phyloP scores from a whole-genome alignment of 176 grass and related monocot species.

The Saccharum officinarum region DNA sequence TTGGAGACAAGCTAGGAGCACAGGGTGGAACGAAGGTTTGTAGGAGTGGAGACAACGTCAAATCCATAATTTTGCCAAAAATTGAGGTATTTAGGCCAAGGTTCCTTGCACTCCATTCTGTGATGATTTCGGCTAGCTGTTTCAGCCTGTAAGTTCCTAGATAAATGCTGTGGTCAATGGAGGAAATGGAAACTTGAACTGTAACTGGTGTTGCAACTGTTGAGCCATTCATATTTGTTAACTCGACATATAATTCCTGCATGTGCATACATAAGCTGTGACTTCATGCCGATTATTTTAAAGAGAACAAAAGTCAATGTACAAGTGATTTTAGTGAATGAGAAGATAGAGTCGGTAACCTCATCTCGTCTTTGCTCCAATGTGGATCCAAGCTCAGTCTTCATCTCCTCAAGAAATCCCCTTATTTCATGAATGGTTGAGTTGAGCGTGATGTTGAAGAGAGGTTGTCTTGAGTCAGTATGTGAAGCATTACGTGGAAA shows the following conservation, averaged over 20 bases:
- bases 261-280: not conserved
- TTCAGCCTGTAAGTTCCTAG: slow-evolving; percentile 4
- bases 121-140: slow-evolving; percentile 38
- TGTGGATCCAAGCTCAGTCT: not conserved
- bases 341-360: slow-evolving; percentile 15
- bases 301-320: not conserved
- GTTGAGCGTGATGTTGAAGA: slow-evolving; percentile 41
- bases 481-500: slow-evolving; percentile 13
- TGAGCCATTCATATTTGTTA: slow-evolving; percentile 56
- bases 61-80: slow-evolving; percentile 40
- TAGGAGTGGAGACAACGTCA: slow-evolving; percentile 32
- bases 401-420: slow-evolving; percentile 4
- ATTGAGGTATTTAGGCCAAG: slow-evolving; percentile 34
- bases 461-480: not conserved
- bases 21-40: not conserved
- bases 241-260: slow-evolving; percentile 34
- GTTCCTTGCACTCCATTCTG: slow-evolving; percentile 25
- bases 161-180: not conserved
- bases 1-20: slow-evolving; percentile 32
- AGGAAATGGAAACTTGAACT: slow-evolving; percentile 31
- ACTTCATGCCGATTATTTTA: slow-evolving; percentile 20
- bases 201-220: slow-evolving; percentile 40
- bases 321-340: not conserved
- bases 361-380: slow-evolving; percentile 25
- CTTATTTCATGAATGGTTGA: slow-evolving; percentile 34